Evolutionary conservation across 2,329 filamentous ascomycete species (phyloP).

Genomic region (Mycogone perniciosa): DNA sequence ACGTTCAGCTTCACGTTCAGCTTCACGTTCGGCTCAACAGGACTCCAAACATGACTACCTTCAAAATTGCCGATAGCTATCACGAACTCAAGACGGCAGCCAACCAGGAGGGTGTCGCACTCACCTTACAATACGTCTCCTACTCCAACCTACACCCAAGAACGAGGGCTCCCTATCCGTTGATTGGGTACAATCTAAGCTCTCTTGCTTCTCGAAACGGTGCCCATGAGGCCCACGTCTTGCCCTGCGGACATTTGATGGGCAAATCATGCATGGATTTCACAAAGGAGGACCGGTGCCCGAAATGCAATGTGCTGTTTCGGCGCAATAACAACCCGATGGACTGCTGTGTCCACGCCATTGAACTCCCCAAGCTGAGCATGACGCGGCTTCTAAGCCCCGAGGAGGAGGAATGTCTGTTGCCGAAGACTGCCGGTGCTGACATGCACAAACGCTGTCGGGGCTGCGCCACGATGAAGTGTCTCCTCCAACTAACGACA

Average conservation of each 20-base stretch:
- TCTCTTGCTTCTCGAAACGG: neutral
- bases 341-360: neutral
- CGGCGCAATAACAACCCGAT: neutral
- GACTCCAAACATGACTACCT: too few species aligned
- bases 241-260: conserved; percentile 9
- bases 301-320: neutral
- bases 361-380: neutral
- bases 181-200: neutral
- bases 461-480: neutral
- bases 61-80: neutral
- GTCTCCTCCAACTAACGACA: neutral
- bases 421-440: neutral
- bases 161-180: neutral
- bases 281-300: neutral
- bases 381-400: neutral
- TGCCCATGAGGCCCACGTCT: neutral
- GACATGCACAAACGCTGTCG: neutral
- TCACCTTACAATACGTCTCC: neutral
- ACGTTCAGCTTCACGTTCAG: too few species aligned
- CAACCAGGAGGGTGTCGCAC: neutral
- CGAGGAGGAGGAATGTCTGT: neutral
- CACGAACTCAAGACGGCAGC: neutral
- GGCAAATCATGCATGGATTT: conserved; percentile 4
- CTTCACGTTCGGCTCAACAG: too few species aligned
- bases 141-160: neutral